phyloP scores from a whole-genome alignment of 495 filamentous ascomycete genomes.

The Podospora sp. region DNA sequence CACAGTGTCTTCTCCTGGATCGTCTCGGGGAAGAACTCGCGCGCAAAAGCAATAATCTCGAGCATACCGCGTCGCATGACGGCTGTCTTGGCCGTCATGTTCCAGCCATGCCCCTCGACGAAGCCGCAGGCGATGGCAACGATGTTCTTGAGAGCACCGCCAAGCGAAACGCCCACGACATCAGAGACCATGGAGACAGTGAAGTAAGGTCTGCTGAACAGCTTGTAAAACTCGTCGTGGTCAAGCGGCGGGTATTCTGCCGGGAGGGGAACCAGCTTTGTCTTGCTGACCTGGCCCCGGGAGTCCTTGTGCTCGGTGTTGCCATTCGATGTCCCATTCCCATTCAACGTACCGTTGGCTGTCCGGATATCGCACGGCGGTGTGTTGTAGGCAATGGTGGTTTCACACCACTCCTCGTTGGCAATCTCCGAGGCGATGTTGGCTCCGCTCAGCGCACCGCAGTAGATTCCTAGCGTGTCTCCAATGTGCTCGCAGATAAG shows the following conservation, averaged over 20 bases:
- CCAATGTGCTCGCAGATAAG: slow-evolving; percentile 97
- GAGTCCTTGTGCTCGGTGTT: slow-evolving; percentile 66
- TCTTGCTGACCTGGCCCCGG: slow-evolving; percentile 61
- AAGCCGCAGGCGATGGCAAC: slow-evolving; percentile 94
- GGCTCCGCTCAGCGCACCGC: slow-evolving; percentile 91
- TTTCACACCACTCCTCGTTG: slow-evolving; percentile 92
- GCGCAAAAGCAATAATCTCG: slow-evolving; percentile 94
- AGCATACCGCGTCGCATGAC: slow-evolving; percentile 93
- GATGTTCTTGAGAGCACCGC: slow-evolving; percentile 96
- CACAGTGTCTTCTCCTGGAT: slow-evolving; percentile 85
- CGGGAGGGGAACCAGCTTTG: slow-evolving; percentile 72
- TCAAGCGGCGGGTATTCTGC: slow-evolving; percentile 78
- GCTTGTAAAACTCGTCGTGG: slow-evolving; percentile 72
- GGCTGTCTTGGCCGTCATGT: slow-evolving; percentile 95
- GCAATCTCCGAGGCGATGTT: slow-evolving; percentile 98
- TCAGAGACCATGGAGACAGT: slow-evolving; percentile 90
- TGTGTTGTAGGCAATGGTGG: slow-evolving; percentile 94
- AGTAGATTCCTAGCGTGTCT: slow-evolving; percentile 88
- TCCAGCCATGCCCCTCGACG: slow-evolving; percentile 95
- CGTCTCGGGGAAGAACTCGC: slow-evolving; percentile 83
- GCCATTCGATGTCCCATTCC: slow-evolving; percentile 47
- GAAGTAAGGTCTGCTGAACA: slow-evolving; percentile 98
- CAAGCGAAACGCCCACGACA: slow-evolving; percentile 92
- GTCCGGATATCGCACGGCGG: slow-evolving; percentile 67
- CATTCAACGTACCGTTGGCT: slow-evolving; percentile 40